phyloP scores from a whole-genome alignment of 306 rosid genomes.

The Nissolia schottii region DNA sequence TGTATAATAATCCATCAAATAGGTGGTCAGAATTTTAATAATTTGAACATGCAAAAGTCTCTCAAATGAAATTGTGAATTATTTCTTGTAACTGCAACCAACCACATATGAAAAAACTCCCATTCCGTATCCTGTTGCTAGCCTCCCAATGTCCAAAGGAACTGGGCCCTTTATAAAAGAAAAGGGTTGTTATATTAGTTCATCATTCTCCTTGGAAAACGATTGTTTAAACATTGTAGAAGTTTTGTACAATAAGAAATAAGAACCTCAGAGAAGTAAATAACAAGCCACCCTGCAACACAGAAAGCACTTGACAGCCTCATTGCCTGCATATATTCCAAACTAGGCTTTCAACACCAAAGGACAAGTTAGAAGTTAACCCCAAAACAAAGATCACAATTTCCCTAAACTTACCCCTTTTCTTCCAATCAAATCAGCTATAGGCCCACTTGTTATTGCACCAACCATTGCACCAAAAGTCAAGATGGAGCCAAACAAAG shows the following conservation, averaged over 20 bases:
- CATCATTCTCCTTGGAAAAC: slow-evolving; percentile 1
- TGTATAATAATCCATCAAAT: slow-evolving; percentile 24
- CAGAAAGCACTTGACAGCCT: slow-evolving; percentile 69
- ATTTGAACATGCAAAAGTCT: slow-evolving; percentile 1
- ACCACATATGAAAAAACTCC: slow-evolving; percentile 93
- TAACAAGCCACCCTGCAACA: slow-evolving; percentile 75
- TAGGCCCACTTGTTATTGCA: slow-evolving; percentile 83
- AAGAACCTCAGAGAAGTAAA: slow-evolving; percentile 77
- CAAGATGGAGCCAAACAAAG: slow-evolving; percentile 86
- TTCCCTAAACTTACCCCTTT: slow-evolving; percentile 58
- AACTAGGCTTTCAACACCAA: slow-evolving; percentile 4
- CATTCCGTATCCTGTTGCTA: slow-evolving; percentile 98
- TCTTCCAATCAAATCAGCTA: slow-evolving; percentile 68
- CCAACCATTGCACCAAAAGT: slow-evolving; percentile 97
- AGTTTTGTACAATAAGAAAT: background rate
- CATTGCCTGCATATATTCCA: slow-evolving; percentile 67
- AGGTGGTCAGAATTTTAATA: background rate
- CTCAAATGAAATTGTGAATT: background rate
- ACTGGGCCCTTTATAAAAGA: slow-evolving; percentile 46
- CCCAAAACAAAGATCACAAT: background rate
- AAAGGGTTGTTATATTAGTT: background rate
- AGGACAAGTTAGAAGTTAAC: background rate
- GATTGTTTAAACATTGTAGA: background rate
- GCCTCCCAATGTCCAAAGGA: slow-evolving; percentile 79
- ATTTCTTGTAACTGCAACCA: slow-evolving; percentile 15